phyloP scores from a whole-genome alignment of 352 stramenopile species.

The Phytopythium oedochilum region DNA sequence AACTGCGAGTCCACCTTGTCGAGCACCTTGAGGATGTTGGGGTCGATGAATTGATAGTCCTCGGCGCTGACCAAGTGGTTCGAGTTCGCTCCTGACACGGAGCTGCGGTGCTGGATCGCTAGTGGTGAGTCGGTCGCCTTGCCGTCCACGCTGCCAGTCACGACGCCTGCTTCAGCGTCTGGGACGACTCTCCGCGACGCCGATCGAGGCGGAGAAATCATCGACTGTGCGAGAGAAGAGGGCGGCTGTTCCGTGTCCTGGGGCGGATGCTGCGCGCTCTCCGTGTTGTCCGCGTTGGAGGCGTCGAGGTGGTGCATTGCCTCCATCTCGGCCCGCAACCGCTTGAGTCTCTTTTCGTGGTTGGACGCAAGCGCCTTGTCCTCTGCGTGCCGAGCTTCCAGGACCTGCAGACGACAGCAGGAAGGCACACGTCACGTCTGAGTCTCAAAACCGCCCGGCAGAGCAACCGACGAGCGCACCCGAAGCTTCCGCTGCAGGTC shows the following conservation, averaged over 20 bases:
- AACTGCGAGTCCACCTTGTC: conserved; percentile 85
- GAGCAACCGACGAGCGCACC: conserved; percentile 9
- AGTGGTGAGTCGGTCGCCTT: neutral
- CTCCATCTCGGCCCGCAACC: conserved; percentile 63
- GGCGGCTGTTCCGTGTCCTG: neutral
- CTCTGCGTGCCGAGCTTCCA: conserved; percentile 52
- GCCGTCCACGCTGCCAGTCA: neutral
- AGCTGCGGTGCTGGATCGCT: neutral
- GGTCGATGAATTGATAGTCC: conserved; percentile 68
- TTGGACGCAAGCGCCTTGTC: conserved; percentile 49
- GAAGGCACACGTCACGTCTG: neutral
- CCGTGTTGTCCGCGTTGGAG: conserved; percentile 11
- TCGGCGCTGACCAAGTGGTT: conserved; percentile 34
- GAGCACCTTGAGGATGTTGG: conserved; percentile 74
- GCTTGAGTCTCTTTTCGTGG: conserved; percentile 70
- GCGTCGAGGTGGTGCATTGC: conserved; percentile 70
- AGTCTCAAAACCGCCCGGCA: neutral
- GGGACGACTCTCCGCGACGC: neutral
- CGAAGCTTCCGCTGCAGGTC: conserved; percentile 58
- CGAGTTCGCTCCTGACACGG: neutral
- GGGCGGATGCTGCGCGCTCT: neutral
- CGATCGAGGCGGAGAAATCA: neutral
- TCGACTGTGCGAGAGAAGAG: neutral
- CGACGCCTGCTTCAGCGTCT: neutral
- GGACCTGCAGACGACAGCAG: conserved; percentile 20